Conservation (phyloP, 2,329 filamentous ascomycete species). For the Hortaea sp. region DNA sequence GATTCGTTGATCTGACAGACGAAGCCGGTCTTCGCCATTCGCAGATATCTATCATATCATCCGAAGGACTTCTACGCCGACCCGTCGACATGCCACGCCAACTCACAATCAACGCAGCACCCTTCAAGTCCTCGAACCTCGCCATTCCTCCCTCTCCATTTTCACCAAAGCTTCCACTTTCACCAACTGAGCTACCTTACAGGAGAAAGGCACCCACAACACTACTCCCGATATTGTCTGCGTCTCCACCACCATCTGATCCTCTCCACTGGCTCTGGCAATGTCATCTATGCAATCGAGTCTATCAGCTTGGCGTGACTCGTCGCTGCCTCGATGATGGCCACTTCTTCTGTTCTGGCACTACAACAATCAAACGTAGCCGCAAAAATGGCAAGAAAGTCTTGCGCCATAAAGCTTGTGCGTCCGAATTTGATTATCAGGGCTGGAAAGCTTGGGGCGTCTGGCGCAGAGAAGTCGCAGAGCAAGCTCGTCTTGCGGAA, state of each 20-base stretch:
- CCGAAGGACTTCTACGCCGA: neutral
- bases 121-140: conserved; percentile 35
- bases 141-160: conserved; percentile 36
- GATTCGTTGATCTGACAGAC: conserved; percentile 2
- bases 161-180: conserved; percentile 20
- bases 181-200: conserved; percentile 6
- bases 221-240: conserved; percentile 10
- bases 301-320: conserved; percentile 40
- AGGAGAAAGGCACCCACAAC: neutral
- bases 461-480: conserved; percentile 29
- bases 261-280: conserved; percentile 42
- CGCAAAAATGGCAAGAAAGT: conserved; percentile 19
- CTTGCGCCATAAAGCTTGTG: conserved; percentile 33
- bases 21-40: conserved; percentile 16
- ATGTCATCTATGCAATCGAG: conserved; percentile 41
- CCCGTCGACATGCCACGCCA: conserved; percentile 17
- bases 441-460: conserved; percentile 40
- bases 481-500: conserved; percentile 15
- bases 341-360: conserved; percentile 44
- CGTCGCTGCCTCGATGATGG: conserved; percentile 45
- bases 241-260: conserved; percentile 11
- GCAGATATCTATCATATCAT: neutral
- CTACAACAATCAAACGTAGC: conserved; percentile 27
- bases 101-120: conserved; percentile 27
- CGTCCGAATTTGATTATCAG: conserved; percentile 43